Base-by-base conservation (phyloP, 2,329 filamentous ascomycete species). In the Aspergillus fumigatiaffinis region DNA sequence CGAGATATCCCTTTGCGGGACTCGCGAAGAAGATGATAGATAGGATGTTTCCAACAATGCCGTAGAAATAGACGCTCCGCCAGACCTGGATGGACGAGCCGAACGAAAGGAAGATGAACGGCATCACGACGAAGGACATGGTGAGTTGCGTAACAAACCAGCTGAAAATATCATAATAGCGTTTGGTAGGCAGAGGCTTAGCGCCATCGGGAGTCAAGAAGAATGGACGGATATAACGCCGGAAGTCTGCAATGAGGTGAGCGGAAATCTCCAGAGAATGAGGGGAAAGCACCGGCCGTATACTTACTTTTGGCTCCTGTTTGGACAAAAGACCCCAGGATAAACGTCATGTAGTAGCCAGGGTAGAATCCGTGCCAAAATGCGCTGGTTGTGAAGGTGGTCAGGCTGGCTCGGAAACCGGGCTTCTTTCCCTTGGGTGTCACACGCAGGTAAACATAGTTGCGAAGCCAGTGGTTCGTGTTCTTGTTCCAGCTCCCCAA, bases 281-380 rank as follows among this genome's bases (percentile, higher is more conserved):
- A 12, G 25, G 44, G 54, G 17, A 51, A 50, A 21, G 25, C 50
- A 25, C 49, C n/a, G 38, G 55, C 23, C 4, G 25, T 28, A 25
- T 23, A 82, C 88, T 73, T 80, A 97, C 92, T 92, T 80, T 99
- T 99, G 55, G 94, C 92, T 20, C 88, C 88, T 2, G 92, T 97
- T 72, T 99, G 94, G 29, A 97, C 84, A 64, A 99, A 90, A 60
- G 91, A 92, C 1, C 90, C 94, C 7, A 97, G 82, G 44, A 97
- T 78, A 68, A 99, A 99, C 4, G 89, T 84, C 59, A 99, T 77
- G 73, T 97, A 97, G 75, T 99, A 99, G 5, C 94, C 94, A 0
- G 94, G 93, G 65, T 96, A 95, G 76, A 99, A 99, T 29, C 94
- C 94, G 70, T 99, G 94, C 94, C 94, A 99, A 65, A 97, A 88